These are phyloP conservation scores for Heracleum sosnowskyi DNA, from an alignment of 129 eudicot genomes.

Conservation along the genomic window DNA sequence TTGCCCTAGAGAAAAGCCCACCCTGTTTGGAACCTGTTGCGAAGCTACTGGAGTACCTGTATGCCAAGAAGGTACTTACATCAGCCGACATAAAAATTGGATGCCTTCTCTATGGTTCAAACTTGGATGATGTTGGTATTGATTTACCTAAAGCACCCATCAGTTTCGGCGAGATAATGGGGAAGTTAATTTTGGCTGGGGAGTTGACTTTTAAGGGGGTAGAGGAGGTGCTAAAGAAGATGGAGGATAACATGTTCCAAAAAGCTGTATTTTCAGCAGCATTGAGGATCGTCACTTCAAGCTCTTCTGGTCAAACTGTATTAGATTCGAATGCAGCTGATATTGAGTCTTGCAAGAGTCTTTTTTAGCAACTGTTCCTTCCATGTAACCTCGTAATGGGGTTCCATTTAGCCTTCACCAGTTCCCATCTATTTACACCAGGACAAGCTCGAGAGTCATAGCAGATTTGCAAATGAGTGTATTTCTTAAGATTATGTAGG, in stretches of 20 bases:
- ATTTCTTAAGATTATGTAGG: conserved; percentile 43
- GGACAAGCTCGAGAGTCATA: conserved; percentile 8
- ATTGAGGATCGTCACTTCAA: conserved; percentile 30
- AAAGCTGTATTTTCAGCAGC: conserved; percentile 50
- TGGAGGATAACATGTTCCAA: conserved; percentile 59
- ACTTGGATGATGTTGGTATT: conserved; percentile 75
- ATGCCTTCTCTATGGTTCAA: conserved; percentile 47
- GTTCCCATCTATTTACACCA: conserved; percentile 3
- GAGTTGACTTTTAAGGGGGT: conserved; percentile 53
- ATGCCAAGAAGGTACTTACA: conserved; percentile 55
- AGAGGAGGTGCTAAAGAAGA: conserved; percentile 51
- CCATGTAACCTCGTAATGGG: conserved; percentile 1
- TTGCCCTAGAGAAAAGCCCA: conserved; percentile 70
- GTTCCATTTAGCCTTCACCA: neutral
- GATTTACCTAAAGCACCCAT: conserved; percentile 90
- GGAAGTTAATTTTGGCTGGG: conserved; percentile 58
- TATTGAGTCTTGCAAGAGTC: conserved; percentile 57
- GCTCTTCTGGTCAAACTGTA: conserved; percentile 39
- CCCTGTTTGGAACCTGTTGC: conserved; percentile 73
- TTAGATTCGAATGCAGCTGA: conserved; percentile 67
- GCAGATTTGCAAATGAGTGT: conserved; percentile 21
- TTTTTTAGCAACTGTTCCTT: conserved; percentile 27
- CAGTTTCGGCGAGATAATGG: conserved; percentile 68
- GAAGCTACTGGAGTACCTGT: conserved; percentile 54
- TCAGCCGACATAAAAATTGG: conserved; percentile 44